Conservation (phyloP, 176 grass and related monocot genomes). For the Oropetium thomaeum region DNA sequence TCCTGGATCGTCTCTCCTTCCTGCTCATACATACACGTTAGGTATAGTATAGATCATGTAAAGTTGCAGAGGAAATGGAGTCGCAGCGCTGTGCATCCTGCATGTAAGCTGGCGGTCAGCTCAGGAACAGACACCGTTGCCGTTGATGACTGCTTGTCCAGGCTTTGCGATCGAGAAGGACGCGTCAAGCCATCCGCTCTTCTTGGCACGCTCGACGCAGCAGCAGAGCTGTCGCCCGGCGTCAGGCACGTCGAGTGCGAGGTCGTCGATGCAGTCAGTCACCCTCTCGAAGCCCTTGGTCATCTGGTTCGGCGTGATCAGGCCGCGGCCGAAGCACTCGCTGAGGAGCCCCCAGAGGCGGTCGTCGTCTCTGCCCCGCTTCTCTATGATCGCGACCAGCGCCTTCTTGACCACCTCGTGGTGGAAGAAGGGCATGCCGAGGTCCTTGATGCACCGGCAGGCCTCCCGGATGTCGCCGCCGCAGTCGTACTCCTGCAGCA, state of each 20-base stretch:
- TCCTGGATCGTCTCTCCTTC: slow-evolving; percentile 5
- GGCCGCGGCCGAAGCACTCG: slow-evolving; percentile 64
- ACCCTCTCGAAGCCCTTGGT: slow-evolving; percentile 68
- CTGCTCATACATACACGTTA: not conserved
- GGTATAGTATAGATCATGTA: not conserved
- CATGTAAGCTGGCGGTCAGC: not conserved
- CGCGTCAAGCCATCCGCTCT: slow-evolving; percentile 50
- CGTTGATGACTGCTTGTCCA: slow-evolving; percentile 11
- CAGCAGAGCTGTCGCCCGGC: slow-evolving; percentile 44
- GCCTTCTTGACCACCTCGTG: slow-evolving; percentile 87
- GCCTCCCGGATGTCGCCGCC: slow-evolving; percentile 66
- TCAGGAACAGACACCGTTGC: slow-evolving; percentile 33
- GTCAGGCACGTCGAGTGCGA: slow-evolving; percentile 75
- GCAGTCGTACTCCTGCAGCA: slow-evolving; percentile 76
- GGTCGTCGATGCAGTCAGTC: slow-evolving; percentile 58
- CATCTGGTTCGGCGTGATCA: slow-evolving; percentile 75
- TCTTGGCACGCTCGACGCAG: slow-evolving; percentile 62
- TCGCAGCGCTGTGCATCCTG: slow-evolving; percentile 12
- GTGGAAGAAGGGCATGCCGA: slow-evolving; percentile 87
- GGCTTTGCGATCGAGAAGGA: slow-evolving; percentile 36
- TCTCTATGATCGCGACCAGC: slow-evolving; percentile 71
- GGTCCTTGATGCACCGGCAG: slow-evolving; percentile 66
- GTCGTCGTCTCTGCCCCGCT: slow-evolving; percentile 51
- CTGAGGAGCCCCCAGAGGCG: slow-evolving; percentile 48
- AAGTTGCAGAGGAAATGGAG: slow-evolving; percentile 17